Evolutionary conservation across 2,329 filamentous ascomycete species (phyloP), one percentile per base, ranked within the genome.

Genomic region (Cladosporium halotolerans): DNA sequence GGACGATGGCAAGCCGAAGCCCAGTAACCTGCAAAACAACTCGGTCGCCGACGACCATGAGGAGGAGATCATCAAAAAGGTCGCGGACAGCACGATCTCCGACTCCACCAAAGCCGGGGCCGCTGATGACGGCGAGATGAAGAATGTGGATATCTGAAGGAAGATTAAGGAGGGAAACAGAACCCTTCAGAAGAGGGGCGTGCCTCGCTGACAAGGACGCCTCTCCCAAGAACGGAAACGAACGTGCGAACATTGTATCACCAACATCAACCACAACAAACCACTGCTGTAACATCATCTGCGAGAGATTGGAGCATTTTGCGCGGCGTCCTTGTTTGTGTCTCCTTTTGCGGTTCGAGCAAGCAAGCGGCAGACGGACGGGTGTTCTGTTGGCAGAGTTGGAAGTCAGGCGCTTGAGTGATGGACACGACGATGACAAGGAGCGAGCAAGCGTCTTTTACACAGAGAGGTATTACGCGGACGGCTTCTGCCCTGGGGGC

Each of bases 91-190:
- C 8, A 45, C 56, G 57, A 63, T 51, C 13, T 36, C 33, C 23
- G 48, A 51, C 16, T 38, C 48, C 8, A 56, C 52, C 11, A 53
- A 56, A 43, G 53, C 47, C 3, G 57, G 53, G 9, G 58, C 55
- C 9, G 54, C 50, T 2, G 51, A 54, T 39, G 51, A 63, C 59
- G 65, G 64, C 41, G 74, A 75, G 57, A 71, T 77, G 67, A 76
- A 76, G 67, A 75, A 73, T 11, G 73, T 77, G 45, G 72, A 75
- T 62, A 76, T 77, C 48, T 68, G 56, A 75, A 11, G 6, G 36
- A 6, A 16, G 13, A 39, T n/a, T 9, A 11, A 11, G 34, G 10
- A 36, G 34, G 34, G 23, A 28, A 28, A 36, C 34, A 36, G 34
- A 36, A 36, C 34, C 34, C 34, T 36, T 11, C 34, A 33, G 11